Base-by-base conservation (phyloP, 2,329 filamentous ascomycete genomes). In the Fusarium verrucosum region DNA sequence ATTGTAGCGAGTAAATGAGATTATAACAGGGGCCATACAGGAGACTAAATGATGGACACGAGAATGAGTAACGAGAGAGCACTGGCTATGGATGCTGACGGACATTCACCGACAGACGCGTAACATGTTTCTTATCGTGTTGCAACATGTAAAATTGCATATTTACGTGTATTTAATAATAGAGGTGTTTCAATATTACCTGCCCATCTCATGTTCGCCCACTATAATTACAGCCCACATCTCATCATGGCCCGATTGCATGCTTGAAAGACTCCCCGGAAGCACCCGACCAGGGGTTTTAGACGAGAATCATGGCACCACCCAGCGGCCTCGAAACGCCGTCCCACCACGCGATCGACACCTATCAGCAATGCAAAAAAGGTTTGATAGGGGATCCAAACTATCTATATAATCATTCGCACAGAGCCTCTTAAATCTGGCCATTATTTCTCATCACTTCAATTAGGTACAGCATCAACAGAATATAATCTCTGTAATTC, bases 321-420 rank as follows among this genome's bases (percentile, higher is more conserved):
- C 61, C 46, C 19, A 36, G 36, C 30, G 46, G 46, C 38, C 58
- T 63, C 62, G 62, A 63, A 66, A 58, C 62, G 26, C 52, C 58
- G 55, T n/a, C 16, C 32, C 42, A 61, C 50, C 62, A 66, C 47
- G 53, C 51, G 46, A 66, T 44, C 5, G 16, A 47, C 26, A 11
- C 7, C 28, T 23, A 38, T 65, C 23, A 28, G 44, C 49, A 50
- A 57, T 47, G 52, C 33, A 19, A 51, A n/a, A n/a, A n/a, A n/a
- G 28, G 40, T 43, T 46, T 7, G 1, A 7, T 5, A 5, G 2
- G 14, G 5, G 13, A 19, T 22, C 16, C 38, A 30, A 16, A 16
- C 4, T 2, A 13, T n/a, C n/a, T 63, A 66, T 66, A 65, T 58
- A 65, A 62, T 10, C 23, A 32, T 5, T 16, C 11, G 28, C 5